Conservation (phyloP, 768 basidiomycete genomes). For the Naematelia aurantialba region DNA sequence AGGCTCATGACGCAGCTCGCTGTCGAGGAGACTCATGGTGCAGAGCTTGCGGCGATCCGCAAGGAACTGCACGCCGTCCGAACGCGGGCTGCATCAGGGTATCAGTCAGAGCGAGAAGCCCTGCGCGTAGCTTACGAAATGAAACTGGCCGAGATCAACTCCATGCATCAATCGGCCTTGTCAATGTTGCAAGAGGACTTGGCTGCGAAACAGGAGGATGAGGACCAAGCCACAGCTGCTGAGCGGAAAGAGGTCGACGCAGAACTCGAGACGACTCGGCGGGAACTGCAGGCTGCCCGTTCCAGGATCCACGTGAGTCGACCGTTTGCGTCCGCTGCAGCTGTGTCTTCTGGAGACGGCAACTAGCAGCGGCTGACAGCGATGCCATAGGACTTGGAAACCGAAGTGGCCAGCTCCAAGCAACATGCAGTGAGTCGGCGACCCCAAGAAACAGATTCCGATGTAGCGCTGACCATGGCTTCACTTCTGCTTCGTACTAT, state of each 20-base stretch:
- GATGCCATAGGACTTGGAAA: not conserved
- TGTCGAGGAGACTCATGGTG: slow-evolving; percentile 19
- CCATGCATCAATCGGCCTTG: slow-evolving; percentile 13
- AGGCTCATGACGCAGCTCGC: slow-evolving; percentile 11
- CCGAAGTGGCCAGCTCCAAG: slow-evolving; percentile 11
- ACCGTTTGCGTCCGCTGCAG: no score
- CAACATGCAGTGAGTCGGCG: slow-evolving; percentile 14
- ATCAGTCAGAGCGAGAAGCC: slow-evolving; percentile 26
- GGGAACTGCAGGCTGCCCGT: not conserved
- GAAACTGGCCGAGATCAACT: slow-evolving; percentile 11
- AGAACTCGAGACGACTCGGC: no score
- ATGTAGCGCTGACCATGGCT: no score
- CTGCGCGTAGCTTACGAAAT: slow-evolving; percentile 21
- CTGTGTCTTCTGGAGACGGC: no score
- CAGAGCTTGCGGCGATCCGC: slow-evolving; percentile 27
- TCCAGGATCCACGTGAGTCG: not conserved
- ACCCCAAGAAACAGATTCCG: not conserved
- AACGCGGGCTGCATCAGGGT: slow-evolving; percentile 18
- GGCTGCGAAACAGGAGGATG: not conserved
- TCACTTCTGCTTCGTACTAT: no score
- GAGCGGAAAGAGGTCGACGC: no score
- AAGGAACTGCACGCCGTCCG: slow-evolving; percentile 21
- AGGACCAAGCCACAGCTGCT: no score
- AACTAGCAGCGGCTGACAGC: not conserved
- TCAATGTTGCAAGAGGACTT: not conserved